Evolutionary conservation across 2,329 filamentous ascomycete genomes (phyloP), one percentile per base, ranked within the genome.

Genomic region (Zymoseptoria pseudotritici): DNA sequence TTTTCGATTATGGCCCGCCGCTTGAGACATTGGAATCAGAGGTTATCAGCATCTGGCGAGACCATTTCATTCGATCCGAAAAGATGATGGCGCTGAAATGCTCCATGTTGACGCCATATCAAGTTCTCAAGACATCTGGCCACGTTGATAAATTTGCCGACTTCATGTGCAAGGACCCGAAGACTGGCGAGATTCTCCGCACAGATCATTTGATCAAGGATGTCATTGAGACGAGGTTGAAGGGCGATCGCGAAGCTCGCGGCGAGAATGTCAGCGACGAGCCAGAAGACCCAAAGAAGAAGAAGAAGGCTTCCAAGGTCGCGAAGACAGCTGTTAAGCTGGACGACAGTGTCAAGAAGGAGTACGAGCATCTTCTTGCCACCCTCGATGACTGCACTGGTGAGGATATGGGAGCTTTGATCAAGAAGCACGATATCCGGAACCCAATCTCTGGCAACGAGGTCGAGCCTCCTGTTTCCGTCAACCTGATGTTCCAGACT

Each of bases 401-500:
- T 66, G 83, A 87, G 52, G 87, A 93, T 76, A 88, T 97, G 61
- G 92, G 91, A 62, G 80, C 87, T 70, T 83, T 99, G 61, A 97
- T 99, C 79, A 85, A 83, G 73, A 96, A 96, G 80, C 89, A 94
- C 76, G 86, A 96, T 66, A 88, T 99, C 75, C 89, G 85, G 78
- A 96, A 96, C 77, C 92, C 93, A 26, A 82, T 83, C 55, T 96
- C 89, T 67, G 88, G 86, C 67, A 84, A 86, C 63, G 84, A 89
- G 68, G 86, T 95, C 46, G 83, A 85, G 26, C 87, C 89, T 29
- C 94, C 94, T 3, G 88, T 96, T 55, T 82, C 91, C 50, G 97
- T 97, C 84, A 99, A 99, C 79, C 86, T 99, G 71, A 99, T 99
- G 94, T 99, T 97, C 82, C 88, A 93, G 76, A 97, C 93, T 50